Evolutionary conservation across 1,284 basidiomycete species (phyloP).

Genomic region (Fomitiporia mediterranea): DNA sequence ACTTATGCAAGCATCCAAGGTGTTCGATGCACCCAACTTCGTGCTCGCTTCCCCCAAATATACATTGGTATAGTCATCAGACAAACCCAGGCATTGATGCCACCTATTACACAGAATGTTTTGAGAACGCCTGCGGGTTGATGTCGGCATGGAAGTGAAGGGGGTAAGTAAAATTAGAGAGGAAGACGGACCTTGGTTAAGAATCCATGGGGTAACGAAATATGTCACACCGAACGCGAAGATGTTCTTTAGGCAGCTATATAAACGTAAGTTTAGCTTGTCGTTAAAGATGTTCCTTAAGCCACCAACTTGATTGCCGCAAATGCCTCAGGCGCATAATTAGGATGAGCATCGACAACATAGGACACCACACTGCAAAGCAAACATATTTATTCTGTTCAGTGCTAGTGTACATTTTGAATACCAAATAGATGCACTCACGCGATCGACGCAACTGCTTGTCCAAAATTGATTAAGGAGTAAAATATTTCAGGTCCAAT

Average conservation of each 20-base stretch:
- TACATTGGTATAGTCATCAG: conserved; percentile 23
- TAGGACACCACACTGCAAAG: conserved; percentile 21
- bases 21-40: conserved; percentile 23
- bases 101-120: conserved; percentile 22
- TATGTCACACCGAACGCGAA: conserved; percentile 22
- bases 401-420: not conserved
- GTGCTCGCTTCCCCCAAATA: conserved; percentile 22
- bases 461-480: conserved; percentile 23
- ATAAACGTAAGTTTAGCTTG: not conserved
- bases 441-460: conserved; percentile 12
- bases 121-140: conserved; percentile 15
- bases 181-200: conserved; percentile 17
- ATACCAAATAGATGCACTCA: not conserved
- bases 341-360: conserved; percentile 23
- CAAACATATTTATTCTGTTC: conserved; percentile 1
- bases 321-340: conserved; percentile 12
- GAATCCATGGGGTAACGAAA: conserved; percentile 20
- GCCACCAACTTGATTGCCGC: conserved; percentile 14
- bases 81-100: conserved; percentile 18
- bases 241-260: conserved; percentile 18
- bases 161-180: not conserved
- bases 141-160: not conserved
- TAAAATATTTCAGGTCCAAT: conserved; percentile 24
- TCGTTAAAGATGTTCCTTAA: not conserved
- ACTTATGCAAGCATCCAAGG: conserved; percentile 22